Evolutionary conservation across 768 basidiomycete species (phyloP).

Genomic region (Suillus lakei): DNA sequence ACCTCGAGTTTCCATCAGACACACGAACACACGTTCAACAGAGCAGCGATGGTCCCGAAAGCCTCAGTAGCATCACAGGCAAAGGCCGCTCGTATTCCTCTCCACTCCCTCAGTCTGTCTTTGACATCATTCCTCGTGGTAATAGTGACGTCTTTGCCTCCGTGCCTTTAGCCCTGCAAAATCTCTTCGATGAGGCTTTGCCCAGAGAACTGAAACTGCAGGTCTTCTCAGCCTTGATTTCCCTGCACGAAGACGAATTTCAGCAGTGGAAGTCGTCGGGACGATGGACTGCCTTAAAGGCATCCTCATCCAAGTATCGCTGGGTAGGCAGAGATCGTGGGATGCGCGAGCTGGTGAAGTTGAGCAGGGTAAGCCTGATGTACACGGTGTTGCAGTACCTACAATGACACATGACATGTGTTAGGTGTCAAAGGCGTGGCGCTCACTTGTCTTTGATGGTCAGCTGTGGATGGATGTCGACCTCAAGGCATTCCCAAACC

Average conservation of each 20-base stretch:
- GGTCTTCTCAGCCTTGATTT: conserved; percentile 59
- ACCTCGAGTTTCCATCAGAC: not conserved
- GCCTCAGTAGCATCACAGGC: conserved; percentile 36
- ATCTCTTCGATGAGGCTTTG: conserved; percentile 71
- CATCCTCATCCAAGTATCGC: conserved; percentile 61
- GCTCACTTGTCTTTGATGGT: conserved; percentile 76
- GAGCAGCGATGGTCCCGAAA: conserved; percentile 23
- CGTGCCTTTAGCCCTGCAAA: conserved; percentile 48
- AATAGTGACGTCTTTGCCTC: conserved; percentile 56
- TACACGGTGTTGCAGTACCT: not conserved
- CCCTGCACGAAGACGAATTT: conserved; percentile 64
- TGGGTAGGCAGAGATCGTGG: conserved; percentile 83
- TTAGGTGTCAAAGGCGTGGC: conserved; percentile 83
- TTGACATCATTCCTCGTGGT: conserved; percentile 60
- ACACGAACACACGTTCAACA: conserved; percentile 7
- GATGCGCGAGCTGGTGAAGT: conserved; percentile 74
- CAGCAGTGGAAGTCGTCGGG: conserved; percentile 45
- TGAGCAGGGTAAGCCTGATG: conserved; percentile 69
- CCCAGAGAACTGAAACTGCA: conserved; percentile 74
- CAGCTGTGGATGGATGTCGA: conserved; percentile 81
- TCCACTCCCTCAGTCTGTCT: conserved; percentile 61
- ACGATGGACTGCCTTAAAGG: conserved; percentile 65
- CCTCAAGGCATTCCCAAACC: conserved; percentile 62
- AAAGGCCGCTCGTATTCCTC: conserved; percentile 70
- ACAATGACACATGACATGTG: conserved; percentile 19